Base-by-base conservation (phyloP, 495 filamentous ascomycete species). In the Penicilliopsis zonata region DNA sequence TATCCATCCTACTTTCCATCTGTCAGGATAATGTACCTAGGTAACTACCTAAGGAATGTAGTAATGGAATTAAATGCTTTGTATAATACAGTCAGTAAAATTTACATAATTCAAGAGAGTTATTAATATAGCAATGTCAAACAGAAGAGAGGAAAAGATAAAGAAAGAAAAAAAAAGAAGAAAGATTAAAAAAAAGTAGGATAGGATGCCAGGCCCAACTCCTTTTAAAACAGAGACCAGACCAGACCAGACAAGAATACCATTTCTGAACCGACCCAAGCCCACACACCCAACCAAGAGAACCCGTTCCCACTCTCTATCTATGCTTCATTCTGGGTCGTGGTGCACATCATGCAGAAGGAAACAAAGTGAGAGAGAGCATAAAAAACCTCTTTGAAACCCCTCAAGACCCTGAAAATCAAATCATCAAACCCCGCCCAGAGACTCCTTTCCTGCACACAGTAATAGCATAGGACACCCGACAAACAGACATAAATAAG, bases 391-490 rank as follows among this genome's bases (percentile, higher is more conserved):
- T 12, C 5, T 13, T 12, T 5, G 29, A 36, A 44, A 37, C 10
- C 16, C 22, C 17, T 15, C 23, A 34, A 27, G 30, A 33, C 25
- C 30, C 31, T 26, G 23, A 38, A 33, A 42, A 42, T 35, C 36
- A 37, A 31, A 55, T 46, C 43, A 47, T 46, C 45, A 39, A 42
- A 30, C 44, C 47, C n/a, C n/a, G n/a, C n/a, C n/a, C n/a, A n/a
- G n/a, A 42, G 46, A 59, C 55, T 57, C 53, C 58, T 47, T 49
- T 27, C 49, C 42, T 43, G 50, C 40, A 40, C 38, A 17, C 13
- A 16, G 29, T 31, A 37, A 47, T 46, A 44, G 41, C 37, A 49
- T 35, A 29, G 42, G 32, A 30, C 35, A 30, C 28, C 18, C 30
- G 37, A 49, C 47, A 41, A 35, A 36, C 47, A 56, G 42, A 53